Evolutionary conservation across 2,329 filamentous ascomycete genomes (phyloP), one percentile per base, ranked within the genome.

Genomic region (Metarhizium humberi): DNA sequence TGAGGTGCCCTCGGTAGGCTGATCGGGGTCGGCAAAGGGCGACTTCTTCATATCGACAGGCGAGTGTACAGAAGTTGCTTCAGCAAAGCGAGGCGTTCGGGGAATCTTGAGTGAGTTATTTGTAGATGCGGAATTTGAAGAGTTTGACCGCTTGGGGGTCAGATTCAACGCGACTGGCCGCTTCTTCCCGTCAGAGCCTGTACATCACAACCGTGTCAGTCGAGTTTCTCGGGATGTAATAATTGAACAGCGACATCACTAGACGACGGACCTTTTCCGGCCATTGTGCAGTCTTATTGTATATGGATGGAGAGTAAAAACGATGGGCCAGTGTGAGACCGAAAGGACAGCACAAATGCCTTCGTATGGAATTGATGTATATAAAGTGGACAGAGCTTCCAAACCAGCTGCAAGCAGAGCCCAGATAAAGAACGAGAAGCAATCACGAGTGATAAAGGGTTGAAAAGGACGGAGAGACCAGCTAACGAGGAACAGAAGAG

Each of bases 21-120:
- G 75, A 46, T 81, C 78, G 50, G 79, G 77, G 59, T 85, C 79
- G 63, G 77, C 76, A 63, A 88, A 87, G 8, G 83, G 82, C 36
- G 78, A 77, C 56, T 69, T 69, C 51, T 73, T 58, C 55, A 63
- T 74, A 58, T 91, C 86, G 65, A 90, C 76, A 46, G 88, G 88
- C 50, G 88, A 92, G 74, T 91, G 78, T 52, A 92, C 84, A 32
- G 87, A 81, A 34, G 88, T 92, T 48, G 87, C 88, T 75, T 92
- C 88, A 55, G 86, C 87, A 66, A 92, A 92, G 66, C 88, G 85
- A 64, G 88, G 86, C 63, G 86, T 87, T 66, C 88, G 81, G 58
- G 86, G 86, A 43, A 81, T 76, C 73, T 87, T 88, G 60, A 84
- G 73, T 16, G 81, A 84, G 48, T 74, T 77, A 60, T 74, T 73